Base-by-base conservation (phyloP, 495 filamentous ascomycete species). In the Bacidia rubella region DNA sequence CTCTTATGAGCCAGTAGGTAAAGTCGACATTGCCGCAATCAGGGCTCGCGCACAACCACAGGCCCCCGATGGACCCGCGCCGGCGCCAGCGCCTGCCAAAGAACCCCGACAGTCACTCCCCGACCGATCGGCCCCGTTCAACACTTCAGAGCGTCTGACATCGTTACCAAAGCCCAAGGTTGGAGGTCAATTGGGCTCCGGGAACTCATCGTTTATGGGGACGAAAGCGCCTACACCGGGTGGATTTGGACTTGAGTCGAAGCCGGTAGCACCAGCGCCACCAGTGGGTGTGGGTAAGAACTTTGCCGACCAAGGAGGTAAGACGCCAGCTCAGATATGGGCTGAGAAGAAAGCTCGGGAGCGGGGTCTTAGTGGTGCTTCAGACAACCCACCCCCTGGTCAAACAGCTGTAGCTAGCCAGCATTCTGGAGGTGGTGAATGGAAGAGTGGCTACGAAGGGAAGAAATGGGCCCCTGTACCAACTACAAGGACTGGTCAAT, bases 271-370 rank as follows among this genome's bases (percentile, higher is more conserved):
- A 1, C 57, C 70, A 12, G 63, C 72, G 11, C 63, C 78, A 19
- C 80, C 80, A 27, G 71, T 93, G 43, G 89, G 89, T 22, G 89
- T 89, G 35, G 93, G 88, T 66, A 77, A 85, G 58, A 95, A 87
- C 21, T 98, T 95, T 73, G 90, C 92, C 2, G 87, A 96, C 53
- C 73, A 93, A 67, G 90, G 85, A 53, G 90, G 89, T 44, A 99
- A 97, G 70, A 96, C 92, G 4, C 92, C 92, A 17, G 89, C 93
- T 21, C 92, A 99, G 63, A 65, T 95, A 17, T 99, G 92, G 92
- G 90, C 90, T 0, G 92, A 99, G 68, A 93, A 85, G 66, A 98
- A 96, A 70, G 87, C 85, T 22, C 78, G 79, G 49, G 84, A 94
- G 61, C 74, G 82, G 19, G 84, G 81, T 23, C 56, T 64, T 27